These are phyloP conservation scores for Populus ilicifolia DNA, from an alignment of 345 rosid species.

Conservation along the genomic window DNA sequence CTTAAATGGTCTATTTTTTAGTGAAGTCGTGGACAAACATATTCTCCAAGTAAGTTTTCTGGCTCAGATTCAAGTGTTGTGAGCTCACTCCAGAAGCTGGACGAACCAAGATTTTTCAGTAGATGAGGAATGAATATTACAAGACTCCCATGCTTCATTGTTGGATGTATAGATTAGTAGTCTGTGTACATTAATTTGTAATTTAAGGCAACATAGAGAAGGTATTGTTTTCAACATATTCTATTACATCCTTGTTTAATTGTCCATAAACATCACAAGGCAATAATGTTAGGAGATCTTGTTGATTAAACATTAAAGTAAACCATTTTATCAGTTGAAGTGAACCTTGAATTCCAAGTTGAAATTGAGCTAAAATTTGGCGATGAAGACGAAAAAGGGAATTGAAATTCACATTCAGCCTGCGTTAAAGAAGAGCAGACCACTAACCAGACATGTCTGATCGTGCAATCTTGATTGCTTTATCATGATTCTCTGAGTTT, in stretches of 20 bases:
- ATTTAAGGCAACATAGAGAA: background rate
- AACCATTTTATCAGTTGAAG: background rate
- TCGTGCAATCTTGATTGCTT: too few species aligned
- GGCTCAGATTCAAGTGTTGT: slow-evolving; percentile 41
- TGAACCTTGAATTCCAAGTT: background rate
- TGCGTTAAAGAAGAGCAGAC: too few species aligned
- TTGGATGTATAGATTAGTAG: background rate
- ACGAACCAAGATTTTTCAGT: slow-evolving; percentile 78
- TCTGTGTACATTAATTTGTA: slow-evolving; percentile 1
- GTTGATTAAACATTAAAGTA: background rate
- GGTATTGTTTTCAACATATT: background rate
- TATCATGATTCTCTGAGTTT: too few species aligned
- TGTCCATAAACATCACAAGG: background rate
- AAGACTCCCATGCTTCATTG: background rate
- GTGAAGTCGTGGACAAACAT: rapidly evolving
- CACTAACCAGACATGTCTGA: too few species aligned
- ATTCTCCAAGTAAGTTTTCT: slow-evolving; percentile 24
- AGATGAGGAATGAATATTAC: slow-evolving; percentile 34
- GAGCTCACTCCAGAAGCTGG: slow-evolving; percentile 61
- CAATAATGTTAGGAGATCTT: background rate
- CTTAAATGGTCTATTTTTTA: too few species aligned
- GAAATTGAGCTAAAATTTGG: background rate
- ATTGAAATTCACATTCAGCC: too few species aligned
- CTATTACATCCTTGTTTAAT: background rate
- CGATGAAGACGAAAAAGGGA: background rate